Base-by-base conservation (phyloP, 139 green algal genomes). In the Tetradesmus obliquus region DNA sequence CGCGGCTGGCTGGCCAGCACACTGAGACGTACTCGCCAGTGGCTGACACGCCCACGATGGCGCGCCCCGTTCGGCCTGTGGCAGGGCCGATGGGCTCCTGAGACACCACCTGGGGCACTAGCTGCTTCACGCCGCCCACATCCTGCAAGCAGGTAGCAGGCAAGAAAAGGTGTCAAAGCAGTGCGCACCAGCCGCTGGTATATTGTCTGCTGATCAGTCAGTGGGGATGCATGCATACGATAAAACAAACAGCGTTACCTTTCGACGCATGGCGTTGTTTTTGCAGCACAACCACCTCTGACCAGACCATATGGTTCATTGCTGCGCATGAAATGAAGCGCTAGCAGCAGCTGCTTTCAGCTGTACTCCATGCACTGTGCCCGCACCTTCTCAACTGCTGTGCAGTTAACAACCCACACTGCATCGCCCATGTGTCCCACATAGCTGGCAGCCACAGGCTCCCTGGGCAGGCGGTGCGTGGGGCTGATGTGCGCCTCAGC, bases 21-120 rank as follows among this genome's bases (percentile, higher is more conserved):
- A 91, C 91, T 5, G 85, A 87, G 88, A 95, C 92, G 72, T 95
- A 95, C 58, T 82, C 32, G 45, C 94, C 94, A 79, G 92, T 92
- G 22, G 60, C 32, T 55, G 58, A 86, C 15, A 74, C 79, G 24
- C 74, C 85, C 9, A 93, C 51, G 55, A 93, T 88, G 58, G 91
- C 91, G 19, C 85, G 51, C 13, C 91, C 91, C 2, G 58, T 88
- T 10, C 32, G 79, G 76, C 84, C 84, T 32, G 55, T 17, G 7
- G 83, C 71, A 15, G 76, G n/a, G 12, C 71, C 90, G 20, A 92
- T 24, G 4, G 15, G 84, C 55, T 92, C 83, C 55, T 84, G 62
- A 5, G 82, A 89, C 51, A 92, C 53, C n/a, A 92, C 89, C 13
- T 82, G 60, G 8, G 88, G 80, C 15, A 92, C 79, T 15, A 92